These are phyloP conservation scores for Solanum hybrid DNA, from an alignment of 305 asterid genomes.

Conservation along the genomic window DNA sequence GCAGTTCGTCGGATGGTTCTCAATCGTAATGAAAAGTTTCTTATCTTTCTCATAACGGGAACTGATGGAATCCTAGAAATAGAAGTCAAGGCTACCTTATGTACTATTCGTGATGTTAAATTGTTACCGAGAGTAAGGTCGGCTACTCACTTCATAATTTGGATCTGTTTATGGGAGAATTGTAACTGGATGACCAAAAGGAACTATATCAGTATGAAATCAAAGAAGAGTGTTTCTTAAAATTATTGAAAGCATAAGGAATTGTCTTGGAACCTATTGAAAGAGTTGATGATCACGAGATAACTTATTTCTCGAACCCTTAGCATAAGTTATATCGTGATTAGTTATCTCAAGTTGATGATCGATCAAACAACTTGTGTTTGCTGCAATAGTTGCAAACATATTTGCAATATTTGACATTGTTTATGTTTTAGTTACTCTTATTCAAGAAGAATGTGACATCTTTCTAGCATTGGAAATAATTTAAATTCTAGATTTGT, in stretches of 20 bases:
- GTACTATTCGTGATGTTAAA: too few species aligned
- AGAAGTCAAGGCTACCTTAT: background rate
- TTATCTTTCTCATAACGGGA: constrained; percentile 1
- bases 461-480: too few species aligned
- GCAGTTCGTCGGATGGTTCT: background rate
- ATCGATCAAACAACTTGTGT: too few species aligned
- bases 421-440: too few species aligned
- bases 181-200: background rate
- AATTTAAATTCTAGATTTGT: background rate
- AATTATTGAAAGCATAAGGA: background rate
- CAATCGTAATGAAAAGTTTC: background rate
- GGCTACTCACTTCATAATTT: constrained; percentile 5
- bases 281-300: too few species aligned
- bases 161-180: background rate
- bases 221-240: constrained; percentile 1
- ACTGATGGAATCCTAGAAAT: background rate
- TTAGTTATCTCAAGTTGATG: too few species aligned
- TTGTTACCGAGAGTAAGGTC: background rate
- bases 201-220: background rate
- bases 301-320: too few species aligned
- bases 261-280: too few species aligned
- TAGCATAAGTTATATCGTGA: too few species aligned
- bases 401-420: too few species aligned
- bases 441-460: too few species aligned
- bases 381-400: too few species aligned